phyloP scores from a whole-genome alignment of 768 basidiomycete genomes.

The Galerina marginata region DNA sequence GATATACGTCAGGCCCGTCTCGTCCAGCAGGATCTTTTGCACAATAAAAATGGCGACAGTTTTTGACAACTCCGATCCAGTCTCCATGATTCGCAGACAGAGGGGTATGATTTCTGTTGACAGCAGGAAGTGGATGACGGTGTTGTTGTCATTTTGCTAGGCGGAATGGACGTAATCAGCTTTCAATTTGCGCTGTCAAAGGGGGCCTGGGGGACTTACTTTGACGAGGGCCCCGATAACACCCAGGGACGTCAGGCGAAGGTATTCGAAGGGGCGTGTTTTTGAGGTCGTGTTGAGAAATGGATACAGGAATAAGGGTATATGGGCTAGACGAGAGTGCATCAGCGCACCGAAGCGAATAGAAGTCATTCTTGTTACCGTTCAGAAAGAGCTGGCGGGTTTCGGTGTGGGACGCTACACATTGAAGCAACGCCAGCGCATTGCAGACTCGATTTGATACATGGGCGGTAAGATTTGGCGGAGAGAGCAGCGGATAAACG shows the following conservation, averaged over 20 bases:
- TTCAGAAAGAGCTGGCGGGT: slow-evolving; percentile 95
- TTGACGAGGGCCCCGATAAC: slow-evolving; percentile 99
- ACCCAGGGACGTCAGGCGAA: slow-evolving; percentile 98
- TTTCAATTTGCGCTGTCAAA: not conserved
- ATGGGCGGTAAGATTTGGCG: slow-evolving; percentile 95
- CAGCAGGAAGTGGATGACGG: slow-evolving; percentile 98
- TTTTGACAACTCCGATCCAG: slow-evolving; percentile 97
- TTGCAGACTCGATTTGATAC: slow-evolving; percentile 99
- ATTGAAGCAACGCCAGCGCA: slow-evolving; percentile 95
- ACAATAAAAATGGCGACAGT: slow-evolving; percentile 99
- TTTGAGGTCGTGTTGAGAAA: slow-evolving; percentile 99
- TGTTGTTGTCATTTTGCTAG: slow-evolving; percentile 99
- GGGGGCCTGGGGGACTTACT: slow-evolving; percentile 47
- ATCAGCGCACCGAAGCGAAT: slow-evolving; percentile 4
- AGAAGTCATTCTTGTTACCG: slow-evolving; percentile 50
- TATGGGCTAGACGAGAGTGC: slow-evolving; percentile 83
- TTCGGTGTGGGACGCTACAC: slow-evolving; percentile 96
- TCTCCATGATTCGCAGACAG: slow-evolving; percentile 99
- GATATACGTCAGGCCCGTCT: slow-evolving; percentile 97
- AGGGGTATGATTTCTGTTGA: slow-evolving; percentile 99
- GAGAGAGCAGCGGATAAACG: slow-evolving; percentile 94
- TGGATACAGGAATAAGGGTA: slow-evolving; percentile 97
- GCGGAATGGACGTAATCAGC: not conserved
- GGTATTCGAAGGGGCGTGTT: slow-evolving; percentile 99
- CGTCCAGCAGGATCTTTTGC: slow-evolving; percentile 96